Conservation (phyloP, 2,329 filamentous ascomycete species). For the Canariomyces notabilis region DNA sequence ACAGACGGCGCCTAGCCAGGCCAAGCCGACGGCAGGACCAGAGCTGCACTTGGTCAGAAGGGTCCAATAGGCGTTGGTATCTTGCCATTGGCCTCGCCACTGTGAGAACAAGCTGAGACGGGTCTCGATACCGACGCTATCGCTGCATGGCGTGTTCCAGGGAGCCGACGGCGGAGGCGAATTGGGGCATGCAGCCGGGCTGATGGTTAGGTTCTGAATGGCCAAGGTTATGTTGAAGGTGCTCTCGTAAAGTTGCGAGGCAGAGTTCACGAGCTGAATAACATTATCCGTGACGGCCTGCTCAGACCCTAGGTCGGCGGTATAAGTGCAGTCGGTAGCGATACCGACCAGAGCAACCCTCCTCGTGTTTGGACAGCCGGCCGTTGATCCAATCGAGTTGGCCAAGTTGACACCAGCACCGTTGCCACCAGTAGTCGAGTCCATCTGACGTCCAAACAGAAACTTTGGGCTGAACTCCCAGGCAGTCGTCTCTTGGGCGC, state of each 20-base stretch:
- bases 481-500: slow-evolving; percentile 34
- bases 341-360: slow-evolving; percentile 89
- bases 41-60: slow-evolving; percentile 78
- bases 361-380: slow-evolving; percentile 83
- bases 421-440: slow-evolving; percentile 64
- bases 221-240: slow-evolving; percentile 95
- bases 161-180: slow-evolving; percentile 60
- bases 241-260: slow-evolving; percentile 80
- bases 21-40: slow-evolving; percentile 78
- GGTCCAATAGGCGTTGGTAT: slow-evolving; percentile 91
- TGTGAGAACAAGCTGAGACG: slow-evolving; percentile 82
- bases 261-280: slow-evolving; percentile 77
- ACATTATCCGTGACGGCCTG: slow-evolving; percentile 67
- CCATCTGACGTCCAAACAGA: slow-evolving; percentile 73
- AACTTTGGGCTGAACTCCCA: slow-evolving; percentile 57
- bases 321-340: slow-evolving; percentile 90
- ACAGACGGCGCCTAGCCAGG: slow-evolving; percentile 90
- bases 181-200: slow-evolving; percentile 67
- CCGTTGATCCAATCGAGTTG: slow-evolving; percentile 70
- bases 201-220: slow-evolving; percentile 78
- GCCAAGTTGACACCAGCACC: slow-evolving; percentile 74
- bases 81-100: slow-evolving; percentile 75
- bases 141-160: slow-evolving; percentile 78
- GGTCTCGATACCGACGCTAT: slow-evolving; percentile 60
- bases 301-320: slow-evolving; percentile 61